Evolutionary conservation across 805 yeast species (phyloP).

Genomic region (Ogataea nakhonphanomensis): DNA sequence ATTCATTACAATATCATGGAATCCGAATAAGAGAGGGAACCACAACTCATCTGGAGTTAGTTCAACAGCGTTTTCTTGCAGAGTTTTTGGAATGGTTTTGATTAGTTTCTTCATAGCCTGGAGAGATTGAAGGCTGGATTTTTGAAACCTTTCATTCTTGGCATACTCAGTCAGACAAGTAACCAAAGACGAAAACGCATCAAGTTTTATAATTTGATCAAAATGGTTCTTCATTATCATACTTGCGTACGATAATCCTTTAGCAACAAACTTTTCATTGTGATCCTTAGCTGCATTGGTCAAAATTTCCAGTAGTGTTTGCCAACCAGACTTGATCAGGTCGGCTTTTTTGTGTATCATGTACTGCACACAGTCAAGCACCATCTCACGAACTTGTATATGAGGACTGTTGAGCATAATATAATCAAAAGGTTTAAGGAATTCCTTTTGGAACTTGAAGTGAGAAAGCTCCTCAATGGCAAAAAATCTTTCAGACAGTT

Average conservation of each 20-base stretch:
- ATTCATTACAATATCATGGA: slow-evolving; percentile 85
- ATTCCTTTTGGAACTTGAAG: slow-evolving; percentile 93
- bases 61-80: slow-evolving; percentile 23
- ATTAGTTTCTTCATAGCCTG: slow-evolving; percentile 66
- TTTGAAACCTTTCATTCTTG: slow-evolving; percentile 80
- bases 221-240: slow-evolving; percentile 60
- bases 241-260: slow-evolving; percentile 61
- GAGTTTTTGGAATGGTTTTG: slow-evolving; percentile 50
- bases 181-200: slow-evolving; percentile 64
- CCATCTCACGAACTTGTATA: slow-evolving; percentile 78
- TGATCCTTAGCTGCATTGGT: slow-evolving; percentile 65
- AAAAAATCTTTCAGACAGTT: slow-evolving; percentile 85
- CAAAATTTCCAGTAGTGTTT: slow-evolving; percentile 76
- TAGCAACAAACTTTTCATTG: slow-evolving; percentile 56
- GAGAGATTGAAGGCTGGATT: slow-evolving; percentile 73
- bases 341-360: slow-evolving; percentile 74
- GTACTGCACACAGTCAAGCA: slow-evolving; percentile 82
- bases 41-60: slow-evolving; percentile 56
- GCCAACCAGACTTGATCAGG: slow-evolving; percentile 91
- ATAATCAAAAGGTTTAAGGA: slow-evolving; percentile 84
- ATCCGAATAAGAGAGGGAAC: slow-evolving; percentile 84
- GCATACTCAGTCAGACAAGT: slow-evolving; percentile 75
- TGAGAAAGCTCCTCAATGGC: slow-evolving; percentile 93
- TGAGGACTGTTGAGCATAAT: slow-evolving; percentile 67
- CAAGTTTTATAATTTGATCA: slow-evolving; percentile 64